Evolutionary conservation across 2,329 filamentous ascomycete species (phyloP), one percentile per base, ranked within the genome.

Genomic region (Diaporthe batatas): DNA sequence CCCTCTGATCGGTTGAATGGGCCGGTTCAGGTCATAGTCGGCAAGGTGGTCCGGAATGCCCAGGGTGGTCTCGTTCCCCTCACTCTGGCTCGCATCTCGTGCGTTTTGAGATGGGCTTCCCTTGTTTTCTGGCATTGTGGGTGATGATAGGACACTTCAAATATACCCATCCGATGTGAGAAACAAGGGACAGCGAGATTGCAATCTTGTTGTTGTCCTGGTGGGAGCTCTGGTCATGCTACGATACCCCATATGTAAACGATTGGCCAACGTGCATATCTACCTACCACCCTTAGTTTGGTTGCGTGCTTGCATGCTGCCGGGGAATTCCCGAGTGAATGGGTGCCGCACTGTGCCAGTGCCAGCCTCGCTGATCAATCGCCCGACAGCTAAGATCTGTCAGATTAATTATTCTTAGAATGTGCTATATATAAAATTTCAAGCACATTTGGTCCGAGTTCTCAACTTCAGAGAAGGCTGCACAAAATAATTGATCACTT

Each of bases 21-120:
- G 86, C 1, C 79, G 83, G 23, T 83, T 83, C 21, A 93, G 86
- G 77, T 92, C 84, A 77, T 93, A 93, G 80, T 93, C 95, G 91
- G 79, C 86, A n/a, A 76, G 67, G 18, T 69, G 70, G 39, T 44
- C 54, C 0, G 88, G 88, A 0, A 62, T 64, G 29, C 29, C 29
- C 29, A 29, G 29, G 29, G 29, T 29, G 47, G 70, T n/a, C 23
- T 54, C 16, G 49, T 51, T 51, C 47, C 49, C 39, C 65, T 47
- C 64, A 67, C n/a, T 39, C 29, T 36, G 62, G n/a, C 32, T 34
- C 32, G 7, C 32, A 25, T 44, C 34, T 18, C 39, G 16, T 10
- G 21, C 3, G 21, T 32, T 21, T n/a, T n/a, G 47, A 32, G 34
- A 49, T 47, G 25, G 16, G 44, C 55, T 23, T 21, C 23, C 14